phyloP scores from a whole-genome alignment of 208 protist genomes.

The Trypanosoma vivax region DNA sequence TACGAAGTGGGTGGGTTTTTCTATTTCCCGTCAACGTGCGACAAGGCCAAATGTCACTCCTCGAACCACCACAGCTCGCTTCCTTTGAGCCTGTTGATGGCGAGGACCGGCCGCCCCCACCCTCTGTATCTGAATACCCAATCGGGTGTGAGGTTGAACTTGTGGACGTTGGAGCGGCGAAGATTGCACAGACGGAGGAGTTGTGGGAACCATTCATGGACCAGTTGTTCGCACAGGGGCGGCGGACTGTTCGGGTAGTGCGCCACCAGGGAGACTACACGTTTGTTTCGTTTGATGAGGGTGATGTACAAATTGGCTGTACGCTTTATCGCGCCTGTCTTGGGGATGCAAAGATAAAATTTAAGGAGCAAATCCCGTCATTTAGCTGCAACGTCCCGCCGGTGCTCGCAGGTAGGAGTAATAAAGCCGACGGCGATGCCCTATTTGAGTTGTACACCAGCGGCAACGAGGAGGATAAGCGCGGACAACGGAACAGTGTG shows the following conservation, averaged over 20 bases:
- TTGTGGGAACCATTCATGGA: slow-evolving; percentile 80
- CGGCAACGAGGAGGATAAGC: background rate
- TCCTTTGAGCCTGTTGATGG: slow-evolving; percentile 67
- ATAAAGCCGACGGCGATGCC: background rate
- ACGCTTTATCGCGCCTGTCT: slow-evolving; percentile 84
- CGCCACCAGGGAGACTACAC: slow-evolving; percentile 80
- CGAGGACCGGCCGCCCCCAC: slow-evolving; percentile 63
- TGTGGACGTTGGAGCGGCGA: slow-evolving; percentile 61
- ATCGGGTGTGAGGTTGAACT: slow-evolving; percentile 80
- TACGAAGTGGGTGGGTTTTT: no score
- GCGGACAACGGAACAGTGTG: no score
- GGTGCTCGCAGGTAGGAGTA: background rate
- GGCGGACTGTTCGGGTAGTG: slow-evolving; percentile 55
- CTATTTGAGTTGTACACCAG: slow-evolving; percentile 9
- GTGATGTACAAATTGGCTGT: slow-evolving; percentile 50
- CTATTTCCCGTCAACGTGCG: no score
- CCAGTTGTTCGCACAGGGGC: slow-evolving; percentile 46
- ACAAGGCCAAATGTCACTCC: no score
- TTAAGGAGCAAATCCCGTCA: slow-evolving; percentile 45
- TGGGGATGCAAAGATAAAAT: slow-evolving; percentile 71
- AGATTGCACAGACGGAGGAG: slow-evolving; percentile 47
- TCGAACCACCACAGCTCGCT: slow-evolving; percentile 49
- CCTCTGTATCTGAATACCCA: slow-evolving; percentile 72
- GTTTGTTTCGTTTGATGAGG: slow-evolving; percentile 60
- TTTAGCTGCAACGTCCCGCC: background rate